A percentile compares a stretch with the other conserved stretches of the same genome.
These are phyloP conservation scores for Isoetes taiwanensis DNA, from an alignment of 75 land plant species.

Conservation along the genomic window DNA sequence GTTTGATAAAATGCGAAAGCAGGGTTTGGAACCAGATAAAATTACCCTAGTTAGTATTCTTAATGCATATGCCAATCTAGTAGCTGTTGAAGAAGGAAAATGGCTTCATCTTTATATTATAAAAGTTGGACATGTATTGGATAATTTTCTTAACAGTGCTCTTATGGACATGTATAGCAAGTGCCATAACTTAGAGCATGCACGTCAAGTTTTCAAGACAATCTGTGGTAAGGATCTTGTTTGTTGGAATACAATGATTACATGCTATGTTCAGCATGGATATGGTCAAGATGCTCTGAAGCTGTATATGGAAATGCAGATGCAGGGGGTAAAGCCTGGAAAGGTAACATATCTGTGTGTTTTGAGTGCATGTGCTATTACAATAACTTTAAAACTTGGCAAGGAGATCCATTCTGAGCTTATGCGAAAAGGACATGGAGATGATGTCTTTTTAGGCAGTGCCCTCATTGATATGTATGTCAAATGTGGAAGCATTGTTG, in stretches of 20 bases:
- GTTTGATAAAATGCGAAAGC: conserved; percentile 23
- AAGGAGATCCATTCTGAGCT: background rate
- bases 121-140: background rate
- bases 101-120: conserved; percentile 1
- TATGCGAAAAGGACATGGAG: background rate
- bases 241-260: background rate
- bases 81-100: background rate
- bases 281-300: background rate
- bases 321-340: background rate
- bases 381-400: background rate
- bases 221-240: no score
- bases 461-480: conserved; percentile 1
- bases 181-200: no score
- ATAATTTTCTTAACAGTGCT: no score
- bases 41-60: conserved; percentile 7
- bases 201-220: no score
- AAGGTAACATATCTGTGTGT: background rate
- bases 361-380: background rate
- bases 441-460: background rate
- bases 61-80: conserved; percentile 1
- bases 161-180: no score
- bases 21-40: conserved; percentile 5
- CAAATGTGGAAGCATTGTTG: background rate
- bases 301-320: background rate
- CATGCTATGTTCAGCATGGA: background rate